Evolutionary conservation across 169 alveolate species (phyloP), one percentile per base, ranked within the genome.

Genomic region (Eimeria praecox): DNA sequence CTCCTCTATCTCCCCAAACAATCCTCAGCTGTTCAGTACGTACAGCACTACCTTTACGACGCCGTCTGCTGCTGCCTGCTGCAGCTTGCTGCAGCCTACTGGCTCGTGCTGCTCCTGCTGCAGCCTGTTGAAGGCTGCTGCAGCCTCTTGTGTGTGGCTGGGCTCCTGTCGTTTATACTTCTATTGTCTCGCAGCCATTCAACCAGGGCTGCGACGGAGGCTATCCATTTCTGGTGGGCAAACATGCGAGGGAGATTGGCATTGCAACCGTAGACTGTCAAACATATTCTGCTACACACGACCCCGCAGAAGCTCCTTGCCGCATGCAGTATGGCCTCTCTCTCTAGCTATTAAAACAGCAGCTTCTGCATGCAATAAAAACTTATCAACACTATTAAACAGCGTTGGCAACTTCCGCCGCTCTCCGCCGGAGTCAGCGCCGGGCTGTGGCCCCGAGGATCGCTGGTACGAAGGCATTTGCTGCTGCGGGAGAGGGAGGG

Each of bases 131-230:
- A n/a, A n/a, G n/a, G n/a, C n/a, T n/a, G n/a, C n/a, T n/a, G n/a
- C n/a, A n/a, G n/a, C n/a, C n/a, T n/a, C n/a, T n/a, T n/a, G n/a
- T n/a, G n/a, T n/a, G n/a, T n/a, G n/a, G n/a, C n/a, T n/a, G n/a
- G n/a, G n/a, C 16, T 49, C 56, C 18, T 42, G 6, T 66, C 77
- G 77, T 27, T 66, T 66, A 27, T 66, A 5, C 38, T 73, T 30
- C 85, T 40, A 18, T 40, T 30, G 14, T 49, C 56, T 16, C 30
- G 52, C 96, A 97, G 94, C 98, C 98, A 5, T 98, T 95, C 94
- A 97, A 97, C 88, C 99, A 98, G 92, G 99, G 98, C n/a, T 98
- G 99, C 96, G 98, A 96, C 91, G 99, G 99, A 0, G 99, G 99
- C 5, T 98, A 97, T 56, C 99, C 99, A 24, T 98, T 97, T 85